phyloP scores from a whole-genome alignment of 2,329 filamentous ascomycete genomes.

The Eurotiales sp. region DNA sequence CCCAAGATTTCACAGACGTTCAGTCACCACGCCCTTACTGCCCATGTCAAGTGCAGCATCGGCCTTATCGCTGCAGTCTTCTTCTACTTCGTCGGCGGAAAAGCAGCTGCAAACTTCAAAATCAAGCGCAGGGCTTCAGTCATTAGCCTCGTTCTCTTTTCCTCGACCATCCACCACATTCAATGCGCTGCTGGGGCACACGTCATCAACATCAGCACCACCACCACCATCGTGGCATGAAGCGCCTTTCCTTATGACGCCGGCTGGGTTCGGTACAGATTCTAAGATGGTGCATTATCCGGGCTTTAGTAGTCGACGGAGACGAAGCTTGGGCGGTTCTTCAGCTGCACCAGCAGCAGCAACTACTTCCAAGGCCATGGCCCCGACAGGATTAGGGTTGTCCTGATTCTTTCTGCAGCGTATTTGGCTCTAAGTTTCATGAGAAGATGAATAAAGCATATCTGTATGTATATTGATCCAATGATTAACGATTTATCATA shows the following conservation, averaged over 20 bases:
- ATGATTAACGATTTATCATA: constrained; percentile 1
- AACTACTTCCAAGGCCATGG: constrained; percentile 10
- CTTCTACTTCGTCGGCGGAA: not conserved
- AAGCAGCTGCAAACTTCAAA: constrained; percentile 18
- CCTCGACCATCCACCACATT: constrained; percentile 2
- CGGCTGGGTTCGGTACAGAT: constrained; percentile 9
- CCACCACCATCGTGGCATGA: constrained; percentile 6
- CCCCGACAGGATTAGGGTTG: constrained; percentile 10
- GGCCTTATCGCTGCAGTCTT: constrained; percentile 10
- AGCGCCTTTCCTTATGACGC: constrained; percentile 12
- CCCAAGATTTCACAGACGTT: constrained; percentile 29
- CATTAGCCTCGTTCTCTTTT: constrained; percentile 7
- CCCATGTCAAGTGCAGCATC: constrained; percentile 4
- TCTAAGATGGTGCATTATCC: constrained; percentile 12
- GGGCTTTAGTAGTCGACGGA: not conserved
- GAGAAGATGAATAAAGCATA: not conserved
- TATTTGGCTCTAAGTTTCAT: not conserved
- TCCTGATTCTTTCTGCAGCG: not conserved
- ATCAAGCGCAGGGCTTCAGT: constrained; percentile 16
- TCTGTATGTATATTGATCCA: constrained; percentile 3
- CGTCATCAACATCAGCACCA: constrained; percentile 18
- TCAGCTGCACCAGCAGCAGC: constrained; percentile 13
- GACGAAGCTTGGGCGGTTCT: constrained; percentile 14
- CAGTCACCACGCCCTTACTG: constrained; percentile 31
- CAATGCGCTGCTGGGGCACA: not conserved